A percentile compares a stretch with the other conserved stretches of the same genome.
Conservation (phyloP, 2,329 filamentous ascomycete species). For the Pezicula carpinea region DNA sequence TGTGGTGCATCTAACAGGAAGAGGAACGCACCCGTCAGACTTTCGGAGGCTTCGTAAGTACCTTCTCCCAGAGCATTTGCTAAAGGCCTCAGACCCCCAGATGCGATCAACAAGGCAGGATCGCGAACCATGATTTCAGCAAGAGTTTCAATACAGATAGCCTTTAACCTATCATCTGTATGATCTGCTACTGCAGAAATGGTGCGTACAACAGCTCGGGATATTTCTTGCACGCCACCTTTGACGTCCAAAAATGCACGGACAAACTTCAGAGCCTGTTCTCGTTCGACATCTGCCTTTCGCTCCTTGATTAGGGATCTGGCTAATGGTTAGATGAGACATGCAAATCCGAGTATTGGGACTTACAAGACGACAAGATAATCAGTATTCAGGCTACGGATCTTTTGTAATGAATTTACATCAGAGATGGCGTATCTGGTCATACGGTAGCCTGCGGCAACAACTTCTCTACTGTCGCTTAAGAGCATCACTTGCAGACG, state of each 20-base stretch:
- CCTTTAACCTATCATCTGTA: slow-evolving; percentile 64
- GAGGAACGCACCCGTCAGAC: slow-evolving; percentile 79
- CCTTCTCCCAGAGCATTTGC: slow-evolving; percentile 90
- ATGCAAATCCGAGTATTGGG: neutral
- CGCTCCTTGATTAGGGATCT: slow-evolving; percentile 88
- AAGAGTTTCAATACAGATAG: slow-evolving; percentile 88
- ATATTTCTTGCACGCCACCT: slow-evolving; percentile 82
- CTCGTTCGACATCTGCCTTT: slow-evolving; percentile 93
- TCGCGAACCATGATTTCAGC: slow-evolving; percentile 88
- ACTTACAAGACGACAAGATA: slow-evolving; percentile 74
- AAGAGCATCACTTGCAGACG: slow-evolving; percentile 94
- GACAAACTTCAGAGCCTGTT: slow-evolving; percentile 95
- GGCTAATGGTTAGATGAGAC: slow-evolving; percentile 14
- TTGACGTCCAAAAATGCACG: slow-evolving; percentile 94
- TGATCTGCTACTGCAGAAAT: slow-evolving; percentile 87
- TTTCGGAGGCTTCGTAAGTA: slow-evolving; percentile 87
- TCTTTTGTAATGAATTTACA: slow-evolving; percentile 80
- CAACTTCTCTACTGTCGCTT: slow-evolving; percentile 92
- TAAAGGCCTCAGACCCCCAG: slow-evolving; percentile 80
- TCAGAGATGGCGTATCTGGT: slow-evolving; percentile 94
- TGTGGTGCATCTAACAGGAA: slow-evolving; percentile 84
- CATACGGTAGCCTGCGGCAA: slow-evolving; percentile 89
- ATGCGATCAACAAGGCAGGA: slow-evolving; percentile 72
- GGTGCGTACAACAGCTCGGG: slow-evolving; percentile 79
- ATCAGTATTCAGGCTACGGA: slow-evolving; percentile 84